Conservation (phyloP, 2,329 filamentous ascomycete species). For the Graphilbum sp. region DNA sequence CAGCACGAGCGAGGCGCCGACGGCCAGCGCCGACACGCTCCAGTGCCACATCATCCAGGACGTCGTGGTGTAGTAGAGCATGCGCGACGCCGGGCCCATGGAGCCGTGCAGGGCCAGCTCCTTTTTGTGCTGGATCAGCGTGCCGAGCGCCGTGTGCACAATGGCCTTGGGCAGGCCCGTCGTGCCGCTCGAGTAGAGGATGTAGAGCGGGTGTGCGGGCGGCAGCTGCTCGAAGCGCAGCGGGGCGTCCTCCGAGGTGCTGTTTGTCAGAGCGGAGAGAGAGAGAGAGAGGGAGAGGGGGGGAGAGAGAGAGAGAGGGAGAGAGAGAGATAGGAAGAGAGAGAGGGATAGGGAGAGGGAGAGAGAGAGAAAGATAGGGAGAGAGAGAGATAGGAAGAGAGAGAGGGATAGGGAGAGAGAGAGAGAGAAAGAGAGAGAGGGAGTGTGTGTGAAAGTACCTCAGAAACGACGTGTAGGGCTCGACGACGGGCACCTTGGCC, state of each 20-base stretch:
- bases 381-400: no score
- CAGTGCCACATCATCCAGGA: constrained; percentile 99
- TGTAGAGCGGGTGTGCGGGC: constrained; percentile 80
- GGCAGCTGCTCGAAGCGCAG: constrained; percentile 60
- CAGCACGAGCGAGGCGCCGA: constrained; percentile 66
- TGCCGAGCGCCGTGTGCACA: constrained; percentile 79
- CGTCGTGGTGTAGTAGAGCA: constrained; percentile 90
- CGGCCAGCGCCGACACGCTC: constrained; percentile 73
- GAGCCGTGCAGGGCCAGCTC: constrained; percentile 82
- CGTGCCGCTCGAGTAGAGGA: constrained; percentile 85
- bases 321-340: no score
- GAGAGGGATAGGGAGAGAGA: no score
- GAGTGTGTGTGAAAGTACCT: no score
- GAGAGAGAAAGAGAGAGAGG: no score
- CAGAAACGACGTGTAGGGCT: constrained; percentile 31
- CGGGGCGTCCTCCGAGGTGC: constrained; percentile 21
- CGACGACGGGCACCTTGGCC: constrained; percentile 21
- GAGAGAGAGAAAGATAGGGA: no score
- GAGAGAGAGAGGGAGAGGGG: no score
- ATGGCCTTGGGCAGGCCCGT: constrained; percentile 84
- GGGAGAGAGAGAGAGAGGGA: no score
- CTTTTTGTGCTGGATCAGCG: constrained; percentile 91
- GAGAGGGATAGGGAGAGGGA: no score
- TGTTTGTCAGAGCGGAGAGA: no score
- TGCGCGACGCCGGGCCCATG: constrained; percentile 51